A percentile compares a stretch with the other conserved stretches of the same genome.
Conservation (phyloP, 176 grass and related monocot species). For the Themeda triandra region DNA sequence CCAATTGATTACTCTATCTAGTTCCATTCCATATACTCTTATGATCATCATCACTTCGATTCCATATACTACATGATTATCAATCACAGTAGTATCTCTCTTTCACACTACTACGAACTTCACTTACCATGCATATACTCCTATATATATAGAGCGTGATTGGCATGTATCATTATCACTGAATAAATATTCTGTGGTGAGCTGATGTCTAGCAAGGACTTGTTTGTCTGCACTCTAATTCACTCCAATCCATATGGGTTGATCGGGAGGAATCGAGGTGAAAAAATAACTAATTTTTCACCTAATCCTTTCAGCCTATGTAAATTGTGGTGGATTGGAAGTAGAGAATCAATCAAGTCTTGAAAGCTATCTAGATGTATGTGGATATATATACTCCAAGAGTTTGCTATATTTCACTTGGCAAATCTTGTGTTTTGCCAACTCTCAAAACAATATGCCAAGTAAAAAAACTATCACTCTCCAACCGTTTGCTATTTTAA, state of each 20-base stretch:
- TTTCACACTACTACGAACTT: background rate
- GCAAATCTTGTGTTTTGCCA: no score
- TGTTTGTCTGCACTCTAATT: background rate
- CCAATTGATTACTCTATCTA: conserved; percentile 6
- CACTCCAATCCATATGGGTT: no score
- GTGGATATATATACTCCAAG: background rate
- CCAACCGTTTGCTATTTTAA: no score
- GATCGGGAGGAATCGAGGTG: background rate
- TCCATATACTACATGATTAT: background rate
- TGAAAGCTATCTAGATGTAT: background rate
- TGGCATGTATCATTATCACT: background rate
- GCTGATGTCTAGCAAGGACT: no score
- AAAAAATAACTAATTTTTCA: background rate
- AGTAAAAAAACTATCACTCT: no score
- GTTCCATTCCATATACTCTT: background rate
- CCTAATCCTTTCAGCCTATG: background rate
- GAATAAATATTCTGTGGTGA: no score
- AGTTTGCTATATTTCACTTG: no score
- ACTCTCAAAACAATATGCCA: no score
- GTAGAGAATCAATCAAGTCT: background rate
- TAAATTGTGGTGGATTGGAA: background rate
- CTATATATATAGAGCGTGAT: background rate
- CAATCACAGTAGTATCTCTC: no score
- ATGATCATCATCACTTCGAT: background rate
- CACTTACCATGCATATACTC: background rate